These are phyloP conservation scores for Dothistroma septosporum DNA, from an alignment of 2,329 filamentous ascomycete genomes.

Conservation along the genomic window DNA sequence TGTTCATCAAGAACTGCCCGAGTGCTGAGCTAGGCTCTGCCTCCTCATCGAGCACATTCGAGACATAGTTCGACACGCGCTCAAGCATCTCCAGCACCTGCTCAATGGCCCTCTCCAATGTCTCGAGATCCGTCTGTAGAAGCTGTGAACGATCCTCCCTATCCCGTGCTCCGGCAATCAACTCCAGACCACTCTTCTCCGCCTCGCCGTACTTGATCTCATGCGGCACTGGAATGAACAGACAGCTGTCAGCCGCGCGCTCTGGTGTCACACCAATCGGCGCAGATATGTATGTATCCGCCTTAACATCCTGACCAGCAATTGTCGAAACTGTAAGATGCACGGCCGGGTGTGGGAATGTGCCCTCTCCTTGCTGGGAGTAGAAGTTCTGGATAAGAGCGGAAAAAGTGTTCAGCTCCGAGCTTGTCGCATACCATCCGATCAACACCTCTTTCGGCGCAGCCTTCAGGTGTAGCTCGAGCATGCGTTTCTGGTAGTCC, in stretches of 20 bases:
- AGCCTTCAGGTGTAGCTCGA: conserved; percentile 87
- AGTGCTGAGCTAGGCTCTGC: conserved; percentile 83
- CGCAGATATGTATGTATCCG: conserved; percentile 89
- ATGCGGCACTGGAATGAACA: conserved; percentile 96
- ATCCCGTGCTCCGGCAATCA: conserved; percentile 78
- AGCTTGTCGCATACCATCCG: conserved; percentile 96
- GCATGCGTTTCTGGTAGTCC: conserved; percentile 99
- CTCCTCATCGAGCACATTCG: conserved; percentile 90
- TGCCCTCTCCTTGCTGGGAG: conserved; percentile 91
- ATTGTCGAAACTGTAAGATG: conserved; percentile 93
- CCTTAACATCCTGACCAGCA: conserved; percentile 81
- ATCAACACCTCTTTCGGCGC: conserved; percentile 90
- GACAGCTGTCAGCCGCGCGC: conserved; percentile 89
- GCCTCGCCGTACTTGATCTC: conserved; percentile 84
- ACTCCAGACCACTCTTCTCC: conserved; percentile 72
- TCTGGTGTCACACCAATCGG: conserved; percentile 93
- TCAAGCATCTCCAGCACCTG: conserved; percentile 86
- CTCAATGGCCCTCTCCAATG: conserved; percentile 77
- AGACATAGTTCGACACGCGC: conserved; percentile 85
- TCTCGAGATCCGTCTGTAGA: conserved; percentile 84
- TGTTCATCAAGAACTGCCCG: conserved; percentile 92
- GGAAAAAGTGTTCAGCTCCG: conserved; percentile 96
- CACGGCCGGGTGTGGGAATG: conserved; percentile 93
- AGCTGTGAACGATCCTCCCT: conserved; percentile 67
- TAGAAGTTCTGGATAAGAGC: conserved; percentile 99